These are phyloP conservation scores for Nakazawaea wickerhamii DNA, from an alignment of 805 yeast species.

Conservation along the genomic window DNA sequence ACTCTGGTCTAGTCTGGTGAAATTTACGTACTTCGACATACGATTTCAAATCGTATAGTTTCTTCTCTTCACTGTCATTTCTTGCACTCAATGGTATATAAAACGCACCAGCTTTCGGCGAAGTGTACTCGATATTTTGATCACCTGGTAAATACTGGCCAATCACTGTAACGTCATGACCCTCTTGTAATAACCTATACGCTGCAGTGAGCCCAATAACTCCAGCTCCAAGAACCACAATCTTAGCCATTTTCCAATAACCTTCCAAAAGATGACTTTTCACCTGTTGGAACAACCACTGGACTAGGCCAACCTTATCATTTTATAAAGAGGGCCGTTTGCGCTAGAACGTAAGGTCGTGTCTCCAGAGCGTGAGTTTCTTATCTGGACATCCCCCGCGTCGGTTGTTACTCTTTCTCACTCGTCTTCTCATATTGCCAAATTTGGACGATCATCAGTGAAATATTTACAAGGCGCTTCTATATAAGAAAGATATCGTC, in stretches of 20 bases:
- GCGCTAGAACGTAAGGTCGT: too few relatives aligned
- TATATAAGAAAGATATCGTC: too few relatives aligned
- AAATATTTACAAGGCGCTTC: too few relatives aligned
- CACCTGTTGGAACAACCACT: too few relatives aligned
- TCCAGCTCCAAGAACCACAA: constrained; percentile 49
- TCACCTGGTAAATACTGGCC: constrained; percentile 24
- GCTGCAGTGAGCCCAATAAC: constrained; percentile 54
- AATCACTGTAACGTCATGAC: constrained; percentile 36
- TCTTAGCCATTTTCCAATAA: constrained; percentile 14
- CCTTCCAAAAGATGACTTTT: too few relatives aligned
- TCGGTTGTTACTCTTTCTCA: constrained; percentile 1
- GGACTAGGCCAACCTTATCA: too few relatives aligned
- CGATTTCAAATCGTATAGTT: constrained; percentile 38
- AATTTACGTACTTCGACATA: constrained; percentile 43
- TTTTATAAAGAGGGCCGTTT: too few relatives aligned
- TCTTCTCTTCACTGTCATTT: constrained; percentile 28
- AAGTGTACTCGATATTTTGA: constrained; percentile 44
- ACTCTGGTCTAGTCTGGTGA: constrained; percentile 40
- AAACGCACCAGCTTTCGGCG: constrained; percentile 71
- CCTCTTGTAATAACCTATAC: constrained; percentile 30
- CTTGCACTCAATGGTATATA: constrained; percentile 56
- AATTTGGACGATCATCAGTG: not conserved
- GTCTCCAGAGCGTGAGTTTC: too few relatives aligned
- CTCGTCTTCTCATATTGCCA: not conserved
- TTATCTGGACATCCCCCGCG: not conserved